phyloP scores from a whole-genome alignment of 1,139 yeast genomes.

The Yamadazyma aaseri region DNA sequence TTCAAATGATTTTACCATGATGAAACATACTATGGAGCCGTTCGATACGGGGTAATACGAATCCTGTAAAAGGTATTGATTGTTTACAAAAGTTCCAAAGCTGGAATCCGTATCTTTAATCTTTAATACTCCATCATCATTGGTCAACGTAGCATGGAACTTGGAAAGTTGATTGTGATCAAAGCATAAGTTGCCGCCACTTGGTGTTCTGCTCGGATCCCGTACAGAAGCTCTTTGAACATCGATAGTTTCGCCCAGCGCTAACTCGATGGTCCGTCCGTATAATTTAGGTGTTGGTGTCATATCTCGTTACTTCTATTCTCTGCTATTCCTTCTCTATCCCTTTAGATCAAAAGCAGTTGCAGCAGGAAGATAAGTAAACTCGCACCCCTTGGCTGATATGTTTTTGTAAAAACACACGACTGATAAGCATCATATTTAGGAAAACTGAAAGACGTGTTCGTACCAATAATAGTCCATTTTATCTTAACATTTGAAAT shows the following conservation, averaged over 20 bases:
- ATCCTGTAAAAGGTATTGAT: constrained; percentile 22
- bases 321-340: too few relatives aligned
- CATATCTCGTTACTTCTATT: too few relatives aligned
- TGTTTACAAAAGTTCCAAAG: constrained; percentile 41
- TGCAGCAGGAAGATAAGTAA: too few relatives aligned
- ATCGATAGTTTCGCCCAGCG: constrained; percentile 1
- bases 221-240: constrained; percentile 29
- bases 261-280: constrained; percentile 1
- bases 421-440: too few relatives aligned
- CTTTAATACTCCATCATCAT: constrained; percentile 18
- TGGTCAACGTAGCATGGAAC: constrained; percentile 23
- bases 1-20: constrained; percentile 30
- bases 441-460: too few relatives aligned
- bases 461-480: too few relatives aligned
- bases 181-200: constrained; percentile 24
- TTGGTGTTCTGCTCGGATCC: constrained; percentile 23
- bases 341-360: too few relatives aligned
- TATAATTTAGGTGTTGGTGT: too few relatives aligned
- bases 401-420: too few relatives aligned
- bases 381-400: too few relatives aligned
- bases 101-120: constrained; percentile 35
- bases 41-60: constrained; percentile 18
- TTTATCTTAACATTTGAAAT: too few relatives aligned
- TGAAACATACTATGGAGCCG: constrained; percentile 32
- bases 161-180: constrained; percentile 30